Conservation (phyloP, 2,329 filamentous ascomycete genomes). For the Fusarium armeniacum region DNA sequence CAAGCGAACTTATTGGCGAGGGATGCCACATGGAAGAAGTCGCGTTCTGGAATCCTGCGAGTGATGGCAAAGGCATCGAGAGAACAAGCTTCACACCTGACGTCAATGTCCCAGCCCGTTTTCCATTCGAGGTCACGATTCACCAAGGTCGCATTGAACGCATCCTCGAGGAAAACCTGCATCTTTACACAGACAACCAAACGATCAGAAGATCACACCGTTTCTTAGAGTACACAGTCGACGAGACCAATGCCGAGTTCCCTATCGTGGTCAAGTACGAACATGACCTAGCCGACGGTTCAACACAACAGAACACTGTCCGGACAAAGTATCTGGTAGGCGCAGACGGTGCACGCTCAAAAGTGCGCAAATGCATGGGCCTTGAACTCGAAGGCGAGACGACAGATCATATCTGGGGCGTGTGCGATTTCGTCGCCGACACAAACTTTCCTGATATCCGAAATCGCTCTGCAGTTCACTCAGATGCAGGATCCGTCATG, state of each 20-base stretch:
- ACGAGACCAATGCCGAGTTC: not conserved
- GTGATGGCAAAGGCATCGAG: conserved; percentile 7
- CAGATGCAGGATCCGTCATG: conserved; percentile 22
- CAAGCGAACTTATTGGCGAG: conserved; percentile 19
- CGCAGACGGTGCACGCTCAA: conserved; percentile 19
- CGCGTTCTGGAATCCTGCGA: conserved; percentile 24
- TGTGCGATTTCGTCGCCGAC: conserved; percentile 27
- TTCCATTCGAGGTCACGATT: conserved; percentile 17
- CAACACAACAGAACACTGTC: not conserved
- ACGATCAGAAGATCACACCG: conserved; percentile 12
- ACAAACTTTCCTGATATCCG: conserved; percentile 29
- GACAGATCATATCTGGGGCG: conserved; percentile 26
- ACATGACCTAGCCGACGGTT: conserved; percentile 1
- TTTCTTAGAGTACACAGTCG: conserved; percentile 22
- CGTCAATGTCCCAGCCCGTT: conserved; percentile 20
- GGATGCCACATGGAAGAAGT: conserved; percentile 33
- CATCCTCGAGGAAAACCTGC: conserved; percentile 25
- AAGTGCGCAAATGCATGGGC: conserved; percentile 25
- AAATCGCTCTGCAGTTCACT: conserved; percentile 21
- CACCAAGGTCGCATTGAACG: conserved; percentile 29
- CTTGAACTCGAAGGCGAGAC: conserved; percentile 26
- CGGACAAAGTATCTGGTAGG: conserved; percentile 25
- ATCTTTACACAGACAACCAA: not conserved
- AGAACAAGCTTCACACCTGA: conserved; percentile 21
- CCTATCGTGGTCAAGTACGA: conserved; percentile 12